Percentiles rank a stretch among this genome's conserved stretches.
These are phyloP conservation scores for Aspergillus caelatus DNA, from an alignment of 2,329 filamentous ascomycete species.

Conservation along the genomic window DNA sequence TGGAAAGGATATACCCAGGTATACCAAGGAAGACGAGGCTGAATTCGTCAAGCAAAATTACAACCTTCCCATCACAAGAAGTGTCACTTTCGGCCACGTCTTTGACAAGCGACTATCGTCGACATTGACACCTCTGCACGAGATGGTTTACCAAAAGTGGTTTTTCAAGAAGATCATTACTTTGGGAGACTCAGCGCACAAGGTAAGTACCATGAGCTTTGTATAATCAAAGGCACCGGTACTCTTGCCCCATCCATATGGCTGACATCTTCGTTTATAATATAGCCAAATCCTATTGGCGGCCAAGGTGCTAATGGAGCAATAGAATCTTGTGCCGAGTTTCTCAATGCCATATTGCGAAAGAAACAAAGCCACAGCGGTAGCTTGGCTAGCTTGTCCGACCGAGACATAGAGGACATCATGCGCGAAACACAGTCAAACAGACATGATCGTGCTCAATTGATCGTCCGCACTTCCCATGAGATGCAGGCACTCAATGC, in stretches of 20 bases:
- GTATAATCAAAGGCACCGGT: no score
- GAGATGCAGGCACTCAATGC: background rate
- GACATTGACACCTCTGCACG: background rate
- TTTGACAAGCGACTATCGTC: background rate
- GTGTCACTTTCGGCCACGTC: background rate
- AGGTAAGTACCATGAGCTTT: background rate
- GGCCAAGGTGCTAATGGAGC: conserved; percentile 4
- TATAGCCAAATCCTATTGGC: background rate
- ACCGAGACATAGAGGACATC: background rate
- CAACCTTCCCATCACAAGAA: background rate
- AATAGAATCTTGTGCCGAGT: conserved; percentile 4
- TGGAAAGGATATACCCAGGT: conserved; percentile 1
- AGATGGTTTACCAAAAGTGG: conserved; percentile 4
- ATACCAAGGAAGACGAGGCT: background rate
- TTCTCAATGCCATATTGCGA: conserved; percentile 1
- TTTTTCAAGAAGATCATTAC: conserved; percentile 2
- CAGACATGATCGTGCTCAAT: background rate
- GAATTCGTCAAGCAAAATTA: background rate
- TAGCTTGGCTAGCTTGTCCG: background rate
- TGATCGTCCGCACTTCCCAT: background rate
- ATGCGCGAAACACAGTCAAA: background rate
- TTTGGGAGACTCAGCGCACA: conserved; percentile 5
- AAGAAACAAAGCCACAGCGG: background rate
- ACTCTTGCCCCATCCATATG: background rate
- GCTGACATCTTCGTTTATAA: background rate